Percentiles rank a stretch among this genome's conserved stretches.
Evolutionary conservation across 2,329 filamentous ascomycete species (phyloP).

Genomic region (Curvularia spicifera): DNA sequence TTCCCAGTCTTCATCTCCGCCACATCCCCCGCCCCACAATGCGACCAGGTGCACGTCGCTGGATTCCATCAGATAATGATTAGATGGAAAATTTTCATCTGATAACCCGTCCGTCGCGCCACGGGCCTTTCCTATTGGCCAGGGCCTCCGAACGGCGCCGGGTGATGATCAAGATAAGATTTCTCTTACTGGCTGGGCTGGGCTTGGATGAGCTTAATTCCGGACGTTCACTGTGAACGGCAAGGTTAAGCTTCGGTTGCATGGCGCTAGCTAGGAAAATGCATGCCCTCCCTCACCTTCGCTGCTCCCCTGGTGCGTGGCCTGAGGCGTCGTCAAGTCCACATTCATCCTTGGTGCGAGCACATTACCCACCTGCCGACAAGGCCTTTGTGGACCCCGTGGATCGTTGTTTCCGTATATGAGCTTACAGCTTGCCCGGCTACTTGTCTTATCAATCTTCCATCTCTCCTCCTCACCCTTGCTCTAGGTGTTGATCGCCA

Average conservation of each 20-base stretch:
- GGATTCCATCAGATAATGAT: slow-evolving; percentile 39
- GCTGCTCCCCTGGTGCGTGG: slow-evolving; percentile 20
- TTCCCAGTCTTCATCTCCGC: slow-evolving; percentile 4
- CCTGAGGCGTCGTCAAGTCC: slow-evolving; percentile 7
- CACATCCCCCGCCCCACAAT: slow-evolving; percentile 4
- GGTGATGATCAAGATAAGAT: slow-evolving; percentile 37
- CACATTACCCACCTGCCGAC: slow-evolving; percentile 18
- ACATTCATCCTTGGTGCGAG: slow-evolving; percentile 14
- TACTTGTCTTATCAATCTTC: slow-evolving; percentile 40
- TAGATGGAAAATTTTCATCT: slow-evolving; percentile 39
- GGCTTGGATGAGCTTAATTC: slow-evolving; percentile 32
- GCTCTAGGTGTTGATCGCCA: slow-evolving; percentile 7
- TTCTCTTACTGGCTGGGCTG: slow-evolving; percentile 26
- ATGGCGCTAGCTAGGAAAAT: slow-evolving; percentile 19
- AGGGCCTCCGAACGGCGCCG: slow-evolving; percentile 22
- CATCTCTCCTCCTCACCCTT: slow-evolving; percentile 14
- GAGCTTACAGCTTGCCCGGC: slow-evolving; percentile 23
- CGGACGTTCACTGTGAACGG: slow-evolving; percentile 18
- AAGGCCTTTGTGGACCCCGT: slow-evolving; percentile 21
- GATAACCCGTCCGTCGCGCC: slow-evolving; percentile 25
- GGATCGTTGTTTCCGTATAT: slow-evolving; percentile 26
- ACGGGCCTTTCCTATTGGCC: slow-evolving; percentile 19
- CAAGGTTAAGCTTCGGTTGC: slow-evolving; percentile 19
- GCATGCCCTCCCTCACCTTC: slow-evolving; percentile 14
- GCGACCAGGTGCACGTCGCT: slow-evolving; percentile 3